Percentiles rank a stretch among this genome's conserved stretches.
Conservation (phyloP, 495 filamentous ascomycete genomes). For the Cercophora sp. region DNA sequence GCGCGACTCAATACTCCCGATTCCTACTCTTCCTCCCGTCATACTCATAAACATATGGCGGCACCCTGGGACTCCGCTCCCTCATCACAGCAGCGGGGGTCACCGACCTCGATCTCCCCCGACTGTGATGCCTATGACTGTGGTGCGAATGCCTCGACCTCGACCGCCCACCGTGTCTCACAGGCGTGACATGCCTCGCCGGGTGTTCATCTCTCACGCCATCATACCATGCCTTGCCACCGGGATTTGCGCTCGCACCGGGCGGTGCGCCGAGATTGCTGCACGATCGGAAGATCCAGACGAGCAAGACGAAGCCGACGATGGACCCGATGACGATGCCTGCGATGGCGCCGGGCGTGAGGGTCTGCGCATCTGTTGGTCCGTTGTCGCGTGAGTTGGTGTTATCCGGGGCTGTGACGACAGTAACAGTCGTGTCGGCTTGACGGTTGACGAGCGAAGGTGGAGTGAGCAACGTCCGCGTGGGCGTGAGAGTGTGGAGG, state of each 20-base stretch:
- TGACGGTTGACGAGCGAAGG: slow-evolving; percentile 9
- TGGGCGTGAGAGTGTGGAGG: too few relatives aligned
- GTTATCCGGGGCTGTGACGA: slow-evolving; percentile 3
- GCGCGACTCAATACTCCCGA: background rate
- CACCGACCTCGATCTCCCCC: slow-evolving; percentile 11
- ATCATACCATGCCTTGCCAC: slow-evolving; percentile 25
- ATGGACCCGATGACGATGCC: slow-evolving; percentile 60
- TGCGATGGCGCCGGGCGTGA: slow-evolving; percentile 53
- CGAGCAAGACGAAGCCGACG: slow-evolving; percentile 48
- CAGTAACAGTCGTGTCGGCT: slow-evolving; percentile 15
- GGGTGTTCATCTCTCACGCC: slow-evolving; percentile 15
- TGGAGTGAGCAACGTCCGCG: slow-evolving; percentile 1
- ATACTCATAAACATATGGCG: slow-evolving; percentile 6
- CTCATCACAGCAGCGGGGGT: slow-evolving; percentile 12
- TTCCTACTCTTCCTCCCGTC: slow-evolving; percentile 4
- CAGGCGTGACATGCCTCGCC: background rate
- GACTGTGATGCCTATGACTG: background rate
- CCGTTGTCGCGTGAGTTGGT: slow-evolving; percentile 8
- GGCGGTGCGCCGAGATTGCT: slow-evolving; percentile 35
- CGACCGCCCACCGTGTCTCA: background rate
- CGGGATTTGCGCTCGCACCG: slow-evolving; percentile 5
- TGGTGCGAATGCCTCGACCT: slow-evolving; percentile 6
- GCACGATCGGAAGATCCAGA: slow-evolving; percentile 50
- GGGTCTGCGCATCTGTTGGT: slow-evolving; percentile 24
- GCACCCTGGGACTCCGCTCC: slow-evolving; percentile 7